Evolutionary conservation across 1,284 basidiomycete genomes (phyloP), one percentile per base, ranked within the genome.

Genomic region (Austroboletus olivaceoglutinosus): DNA sequence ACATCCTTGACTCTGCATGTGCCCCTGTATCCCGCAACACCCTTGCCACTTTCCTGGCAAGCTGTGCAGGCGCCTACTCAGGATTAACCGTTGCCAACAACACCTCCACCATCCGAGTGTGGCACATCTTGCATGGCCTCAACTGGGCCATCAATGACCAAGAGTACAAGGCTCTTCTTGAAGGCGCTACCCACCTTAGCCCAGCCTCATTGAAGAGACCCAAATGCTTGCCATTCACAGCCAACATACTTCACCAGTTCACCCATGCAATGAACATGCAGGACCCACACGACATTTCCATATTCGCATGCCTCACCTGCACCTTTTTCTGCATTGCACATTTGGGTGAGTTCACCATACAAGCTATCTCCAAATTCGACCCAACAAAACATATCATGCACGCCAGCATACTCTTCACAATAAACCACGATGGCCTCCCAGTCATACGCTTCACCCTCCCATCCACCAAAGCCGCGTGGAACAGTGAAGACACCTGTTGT

Each of bases 381-480:
- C 13, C 21, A 12, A 4, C 21, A 10, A 5, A 13, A 6, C 37
- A 39, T 8, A 23, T 39, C 1, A 15, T 11, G 12, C 2, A 2
- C 1, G 5, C 5, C 2, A 5, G 12, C 22, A 9, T 4, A n/a
- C 12, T 1, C 19, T 4, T 7, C 5, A 12, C 19, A 1, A 2
- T 19, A 16, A 23, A n/a, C 15, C 21, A 22, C 13, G 4, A 39
- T 2, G 37, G 21, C 1, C 13, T 21, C 2, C 1, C 21, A 13
- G 12, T 39, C 6, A 31, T 43, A 2, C 18, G 13, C 27, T 29
- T 43, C 41, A 0, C 5, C 2, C 6, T 43, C 0, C 41, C 29
- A 9, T 3, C 5, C 5, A 43, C 18, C 1, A 43, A 43, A 16
- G 9, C 11, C 2, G 6, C 29, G 0, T 9, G 1, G 6, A 5